Conservation (phyloP, 2,329 filamentous ascomycete species). For the Coniochaeta sp. region DNA sequence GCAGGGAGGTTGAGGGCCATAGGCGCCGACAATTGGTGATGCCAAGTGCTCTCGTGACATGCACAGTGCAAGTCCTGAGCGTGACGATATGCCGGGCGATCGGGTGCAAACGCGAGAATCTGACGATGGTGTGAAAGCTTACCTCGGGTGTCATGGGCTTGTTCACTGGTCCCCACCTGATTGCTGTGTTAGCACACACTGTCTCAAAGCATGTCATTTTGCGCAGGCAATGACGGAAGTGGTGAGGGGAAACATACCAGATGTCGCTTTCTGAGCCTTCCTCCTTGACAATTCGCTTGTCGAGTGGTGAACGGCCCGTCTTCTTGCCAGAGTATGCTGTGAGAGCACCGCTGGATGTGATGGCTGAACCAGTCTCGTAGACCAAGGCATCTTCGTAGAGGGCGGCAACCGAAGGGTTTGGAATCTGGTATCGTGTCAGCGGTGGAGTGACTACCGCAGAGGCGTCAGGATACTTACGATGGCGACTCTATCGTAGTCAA, state of each 20-base stretch:
- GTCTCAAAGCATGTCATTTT: background rate
- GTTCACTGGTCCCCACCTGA: conserved; percentile 91
- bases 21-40: background rate
- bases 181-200: background rate
- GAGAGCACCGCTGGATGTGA: conserved; percentile 89
- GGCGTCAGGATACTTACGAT: conserved; percentile 58
- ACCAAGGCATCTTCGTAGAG: conserved; percentile 98
- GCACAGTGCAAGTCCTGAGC: background rate
- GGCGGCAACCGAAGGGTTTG: conserved; percentile 90
- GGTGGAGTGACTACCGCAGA: background rate
- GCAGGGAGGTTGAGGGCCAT: background rate
- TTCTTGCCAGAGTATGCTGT: conserved; percentile 98
- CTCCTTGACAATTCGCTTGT: conserved; percentile 97
- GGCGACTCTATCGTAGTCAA: conserved; percentile 96
- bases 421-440: conserved; percentile 42
- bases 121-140: conserved; percentile 34
- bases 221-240: background rate
- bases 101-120: background rate
- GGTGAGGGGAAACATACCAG: conserved; percentile 50
- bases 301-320: conserved; percentile 91
- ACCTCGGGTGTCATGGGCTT: conserved; percentile 97
- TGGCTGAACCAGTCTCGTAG: conserved; percentile 95
- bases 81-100: background rate
- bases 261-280: conserved; percentile 80
- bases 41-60: background rate